A percentile compares a stretch with the other conserved stretches of the same genome.
These are phyloP conservation scores for Epithemia pelagica DNA, from an alignment of 108 stramenopile species.

Conservation along the genomic window DNA sequence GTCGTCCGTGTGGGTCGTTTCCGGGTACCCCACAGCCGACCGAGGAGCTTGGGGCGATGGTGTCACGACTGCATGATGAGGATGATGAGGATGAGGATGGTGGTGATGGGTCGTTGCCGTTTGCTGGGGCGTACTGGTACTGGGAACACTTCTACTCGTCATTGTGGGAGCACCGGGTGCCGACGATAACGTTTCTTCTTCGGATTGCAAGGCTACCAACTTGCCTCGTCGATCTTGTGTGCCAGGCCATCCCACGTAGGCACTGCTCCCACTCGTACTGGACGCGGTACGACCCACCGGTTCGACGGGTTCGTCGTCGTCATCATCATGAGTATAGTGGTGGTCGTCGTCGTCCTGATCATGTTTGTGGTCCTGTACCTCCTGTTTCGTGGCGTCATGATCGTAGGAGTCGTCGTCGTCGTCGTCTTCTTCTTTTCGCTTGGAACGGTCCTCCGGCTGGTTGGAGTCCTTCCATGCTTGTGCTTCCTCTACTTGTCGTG, in stretches of 20 bases:
- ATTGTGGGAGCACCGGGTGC: no score
- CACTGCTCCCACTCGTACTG: conserved; percentile 13
- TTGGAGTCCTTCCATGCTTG: no score
- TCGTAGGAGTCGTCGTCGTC: background rate
- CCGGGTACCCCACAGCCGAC: background rate
- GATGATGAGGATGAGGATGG: background rate
- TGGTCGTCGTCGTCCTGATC: background rate
- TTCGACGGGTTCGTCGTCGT: background rate
- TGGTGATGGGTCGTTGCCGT: background rate
- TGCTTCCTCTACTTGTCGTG: no score
- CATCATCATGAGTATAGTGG: background rate
- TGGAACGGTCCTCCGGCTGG: background rate
- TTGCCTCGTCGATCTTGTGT: conserved; percentile 61
- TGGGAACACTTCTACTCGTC: no score
- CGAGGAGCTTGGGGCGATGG: background rate
- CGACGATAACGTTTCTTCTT: background rate
- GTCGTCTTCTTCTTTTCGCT: background rate
- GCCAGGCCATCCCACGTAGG: conserved; percentile 69
- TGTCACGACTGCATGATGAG: background rate
- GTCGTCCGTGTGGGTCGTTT: no score
- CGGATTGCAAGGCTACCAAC: conserved; percentile 2
- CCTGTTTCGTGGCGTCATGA: background rate
- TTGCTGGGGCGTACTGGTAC: background rate
- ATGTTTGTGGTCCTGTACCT: background rate
- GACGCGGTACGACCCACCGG: background rate